phyloP scores from a whole-genome alignment of 192 early-diverging fungal species.

The Fimicolochytrium jonesii region DNA sequence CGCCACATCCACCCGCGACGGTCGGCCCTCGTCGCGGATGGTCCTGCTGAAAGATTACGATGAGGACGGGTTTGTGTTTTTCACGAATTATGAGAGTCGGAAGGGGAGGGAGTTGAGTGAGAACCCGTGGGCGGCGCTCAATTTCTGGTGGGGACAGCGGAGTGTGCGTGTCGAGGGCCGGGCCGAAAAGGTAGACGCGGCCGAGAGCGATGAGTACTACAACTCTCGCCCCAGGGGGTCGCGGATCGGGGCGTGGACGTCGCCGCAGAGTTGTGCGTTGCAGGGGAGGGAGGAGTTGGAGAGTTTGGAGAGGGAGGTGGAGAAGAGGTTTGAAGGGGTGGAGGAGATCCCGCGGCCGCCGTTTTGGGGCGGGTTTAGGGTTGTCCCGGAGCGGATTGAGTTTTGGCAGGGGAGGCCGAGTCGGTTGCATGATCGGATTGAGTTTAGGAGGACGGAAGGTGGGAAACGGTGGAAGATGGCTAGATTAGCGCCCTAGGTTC shows the following conservation, averaged over 20 bases:
- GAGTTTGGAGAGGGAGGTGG: slow-evolving; percentile 8
- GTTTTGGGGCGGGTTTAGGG: slow-evolving; percentile 52
- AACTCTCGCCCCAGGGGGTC: slow-evolving; percentile 31
- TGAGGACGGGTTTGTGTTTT: slow-evolving; percentile 46
- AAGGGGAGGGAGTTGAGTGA: slow-evolving; percentile 39
- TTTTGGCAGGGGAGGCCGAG: slow-evolving; percentile 51
- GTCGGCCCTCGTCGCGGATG: slow-evolving; percentile 35
- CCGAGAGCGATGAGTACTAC: slow-evolving; percentile 49
- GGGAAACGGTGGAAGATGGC: slow-evolving; percentile 4
- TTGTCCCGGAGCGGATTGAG: slow-evolving; percentile 45
- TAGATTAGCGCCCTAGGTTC: slow-evolving; percentile 24
- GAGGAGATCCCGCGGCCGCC: slow-evolving; percentile 37
- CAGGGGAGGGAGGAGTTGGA: slow-evolving; percentile 32
- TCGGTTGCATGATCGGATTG: slow-evolving; percentile 40
- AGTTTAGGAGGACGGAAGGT: slow-evolving; percentile 5
- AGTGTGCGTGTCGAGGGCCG: slow-evolving; percentile 48
- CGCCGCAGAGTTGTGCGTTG: slow-evolving; percentile 23
- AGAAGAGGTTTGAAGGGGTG: slow-evolving; percentile 21
- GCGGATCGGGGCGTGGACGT: slow-evolving; percentile 47
- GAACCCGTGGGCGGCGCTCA: slow-evolving; percentile 41
- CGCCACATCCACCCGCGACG: slow-evolving; percentile 23
- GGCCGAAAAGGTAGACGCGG: slow-evolving; percentile 18
- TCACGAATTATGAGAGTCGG: slow-evolving; percentile 51
- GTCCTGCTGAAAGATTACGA: slow-evolving; percentile 53
- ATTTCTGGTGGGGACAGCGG: slow-evolving; percentile 50